Percentiles rank a stretch among this genome's conserved stretches.
Conservation (phyloP, 352 stramenopile genomes). For the Elongisporangium senticosum region DNA sequence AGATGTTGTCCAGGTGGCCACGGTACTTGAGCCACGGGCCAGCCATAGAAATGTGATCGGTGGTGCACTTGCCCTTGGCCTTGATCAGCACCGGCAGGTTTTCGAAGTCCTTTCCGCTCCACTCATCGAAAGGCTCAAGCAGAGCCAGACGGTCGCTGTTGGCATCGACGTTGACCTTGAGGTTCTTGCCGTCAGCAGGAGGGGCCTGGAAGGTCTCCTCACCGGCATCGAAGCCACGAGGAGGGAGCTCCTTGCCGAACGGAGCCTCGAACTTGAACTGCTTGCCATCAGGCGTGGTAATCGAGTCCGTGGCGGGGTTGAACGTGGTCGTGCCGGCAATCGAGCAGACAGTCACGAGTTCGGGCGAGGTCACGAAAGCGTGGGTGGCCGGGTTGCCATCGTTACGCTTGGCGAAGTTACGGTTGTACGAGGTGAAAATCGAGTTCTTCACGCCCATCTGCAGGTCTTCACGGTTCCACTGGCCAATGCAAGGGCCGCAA, state of each 20-base stretch:
- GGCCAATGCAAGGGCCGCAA: constrained; percentile 92
- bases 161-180: constrained; percentile 79
- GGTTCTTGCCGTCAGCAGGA: constrained; percentile 46
- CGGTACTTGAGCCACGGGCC: constrained; percentile 93
- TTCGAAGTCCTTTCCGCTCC: constrained; percentile 86
- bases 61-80: constrained; percentile 94
- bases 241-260: constrained; percentile 89
- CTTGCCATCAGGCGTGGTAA: constrained; percentile 79
- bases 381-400: constrained; percentile 92
- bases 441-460: constrained; percentile 89
- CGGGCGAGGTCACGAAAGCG: constrained; percentile 90
- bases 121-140: constrained; percentile 84
- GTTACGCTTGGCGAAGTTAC: constrained; percentile 94
- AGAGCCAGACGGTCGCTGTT: constrained; percentile 86
- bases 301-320: constrained; percentile 88
- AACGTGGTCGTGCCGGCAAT: constrained; percentile 89
- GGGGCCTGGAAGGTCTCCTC: constrained; percentile 91
- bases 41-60: constrained; percentile 93
- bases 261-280: constrained; percentile 89
- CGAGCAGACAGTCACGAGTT: constrained; percentile 88
- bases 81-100: constrained; percentile 91
- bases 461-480: constrained; percentile 91
- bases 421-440: constrained; percentile 95
- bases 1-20: constrained; percentile 94
- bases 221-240: constrained; percentile 86